phyloP scores from a whole-genome alignment of 1,139 yeast genomes.

The Taphrina communis region DNA sequence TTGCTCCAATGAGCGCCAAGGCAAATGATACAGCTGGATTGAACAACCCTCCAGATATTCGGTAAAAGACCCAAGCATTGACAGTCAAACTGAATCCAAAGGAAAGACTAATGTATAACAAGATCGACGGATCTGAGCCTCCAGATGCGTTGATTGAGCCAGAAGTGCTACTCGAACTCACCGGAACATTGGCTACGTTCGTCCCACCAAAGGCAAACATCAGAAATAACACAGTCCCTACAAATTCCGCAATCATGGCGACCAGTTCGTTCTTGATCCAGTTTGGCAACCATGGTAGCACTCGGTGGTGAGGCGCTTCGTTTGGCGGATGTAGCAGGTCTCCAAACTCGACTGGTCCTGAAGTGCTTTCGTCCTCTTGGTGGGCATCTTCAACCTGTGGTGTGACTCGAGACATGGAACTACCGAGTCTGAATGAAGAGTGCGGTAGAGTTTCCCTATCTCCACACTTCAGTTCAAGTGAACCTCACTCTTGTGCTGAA shows the following conservation, averaged over 20 bases:
- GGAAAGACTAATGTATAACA: constrained; percentile 82
- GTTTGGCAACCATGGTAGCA: constrained; percentile 31
- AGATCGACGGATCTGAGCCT: constrained; percentile 61
- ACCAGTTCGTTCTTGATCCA: constrained; percentile 59
- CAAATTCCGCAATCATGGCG: constrained; percentile 70
- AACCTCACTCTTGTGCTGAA: too few species aligned
- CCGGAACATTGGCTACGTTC: constrained; percentile 71
- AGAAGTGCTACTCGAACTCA: neutral
- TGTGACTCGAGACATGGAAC: constrained; percentile 8
- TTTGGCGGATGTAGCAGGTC: constrained; percentile 11
- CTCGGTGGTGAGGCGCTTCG: constrained; percentile 21
- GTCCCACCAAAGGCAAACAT: constrained; percentile 85
- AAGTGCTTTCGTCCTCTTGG: constrained; percentile 7
- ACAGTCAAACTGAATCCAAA: constrained; percentile 87
- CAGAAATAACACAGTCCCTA: constrained; percentile 83
- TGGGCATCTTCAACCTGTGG: constrained; percentile 2
- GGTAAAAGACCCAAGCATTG: constrained; percentile 72
- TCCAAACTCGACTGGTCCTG: constrained; percentile 22
- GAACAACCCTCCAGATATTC: constrained; percentile 87
- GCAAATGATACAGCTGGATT: constrained; percentile 80
- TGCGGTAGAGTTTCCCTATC: too few species aligned
- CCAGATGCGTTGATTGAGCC: constrained; percentile 27
- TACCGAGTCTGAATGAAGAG: neutral
- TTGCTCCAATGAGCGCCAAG: constrained; percentile 70
- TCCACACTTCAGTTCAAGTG: too few species aligned